phyloP scores from a whole-genome alignment of 129 eudicot species.

The Flaveria linearis region DNA sequence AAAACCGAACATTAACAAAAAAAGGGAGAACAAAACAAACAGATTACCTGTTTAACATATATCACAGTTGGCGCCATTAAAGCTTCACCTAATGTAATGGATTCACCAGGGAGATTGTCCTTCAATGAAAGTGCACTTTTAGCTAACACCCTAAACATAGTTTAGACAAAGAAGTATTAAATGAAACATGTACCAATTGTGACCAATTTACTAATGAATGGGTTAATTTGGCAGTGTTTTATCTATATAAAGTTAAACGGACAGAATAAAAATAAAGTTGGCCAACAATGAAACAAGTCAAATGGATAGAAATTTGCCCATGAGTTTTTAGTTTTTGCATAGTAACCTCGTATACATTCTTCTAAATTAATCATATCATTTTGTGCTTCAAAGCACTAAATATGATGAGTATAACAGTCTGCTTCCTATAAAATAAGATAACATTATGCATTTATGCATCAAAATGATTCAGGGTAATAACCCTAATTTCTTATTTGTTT shows the following conservation, averaged over 20 bases:
- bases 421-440: neutral
- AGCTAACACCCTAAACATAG: conserved; percentile 59
- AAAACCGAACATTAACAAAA: neutral
- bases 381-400: neutral
- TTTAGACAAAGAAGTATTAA: neutral
- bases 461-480: neutral
- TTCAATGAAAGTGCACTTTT: conserved; percentile 66
- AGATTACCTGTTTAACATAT: conserved; percentile 77
- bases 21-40: conserved; percentile 4
- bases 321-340: neutral
- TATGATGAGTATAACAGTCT: neutral
- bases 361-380: neutral
- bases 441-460: neutral
- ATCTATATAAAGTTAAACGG: neutral
- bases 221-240: neutral
- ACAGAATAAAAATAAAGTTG: neutral
- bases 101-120: conserved; percentile 72
- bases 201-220: neutral
- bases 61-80: conserved; percentile 90
- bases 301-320: neutral
- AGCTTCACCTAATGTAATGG: conserved; percentile 74
- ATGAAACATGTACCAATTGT: neutral
- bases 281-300: neutral
- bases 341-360: neutral
- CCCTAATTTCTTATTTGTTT: neutral